phyloP scores from a whole-genome alignment of 495 filamentous ascomycete genomes.

The Darksidea phi region DNA sequence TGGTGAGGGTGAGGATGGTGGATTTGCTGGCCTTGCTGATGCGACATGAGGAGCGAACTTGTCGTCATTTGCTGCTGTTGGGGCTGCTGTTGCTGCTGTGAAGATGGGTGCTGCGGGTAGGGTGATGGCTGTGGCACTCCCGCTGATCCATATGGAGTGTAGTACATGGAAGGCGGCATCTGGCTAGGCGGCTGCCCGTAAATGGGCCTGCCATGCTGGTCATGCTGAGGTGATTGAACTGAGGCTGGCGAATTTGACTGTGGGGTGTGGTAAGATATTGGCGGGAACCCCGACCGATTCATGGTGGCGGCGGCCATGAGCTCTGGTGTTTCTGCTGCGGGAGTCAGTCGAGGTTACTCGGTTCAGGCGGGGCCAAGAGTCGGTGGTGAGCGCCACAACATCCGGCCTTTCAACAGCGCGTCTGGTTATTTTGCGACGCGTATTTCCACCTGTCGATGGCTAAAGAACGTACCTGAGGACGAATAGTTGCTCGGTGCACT shows the following conservation, averaged over 20 bases:
- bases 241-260: constrained; percentile 97
- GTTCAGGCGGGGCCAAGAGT: background rate
- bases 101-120: constrained; percentile 69
- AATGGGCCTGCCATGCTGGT: constrained; percentile 76
- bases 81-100: constrained; percentile 60
- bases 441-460: background rate
- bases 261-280: constrained; percentile 86
- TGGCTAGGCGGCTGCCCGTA: constrained; percentile 80
- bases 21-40: constrained; percentile 60
- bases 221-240: constrained; percentile 87
- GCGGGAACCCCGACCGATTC: constrained; percentile 74
- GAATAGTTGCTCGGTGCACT: constrained; percentile 46
- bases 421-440: constrained; percentile 1
- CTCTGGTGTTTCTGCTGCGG: constrained; percentile 70
- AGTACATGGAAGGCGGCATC: constrained; percentile 71
- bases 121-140: constrained; percentile 69
- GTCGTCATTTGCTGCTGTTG: constrained; percentile 60
- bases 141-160: constrained; percentile 61
- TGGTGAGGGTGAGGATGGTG: constrained; percentile 59
- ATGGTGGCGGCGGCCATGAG: constrained; percentile 94
- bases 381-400: background rate
- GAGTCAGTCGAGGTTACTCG: constrained; percentile 16
- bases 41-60: constrained; percentile 66
- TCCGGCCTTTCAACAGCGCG: constrained; percentile 3
- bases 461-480: constrained; percentile 41